phyloP scores from a whole-genome alignment of 352 stramenopile genomes.

The Blastocystis sp. region DNA sequence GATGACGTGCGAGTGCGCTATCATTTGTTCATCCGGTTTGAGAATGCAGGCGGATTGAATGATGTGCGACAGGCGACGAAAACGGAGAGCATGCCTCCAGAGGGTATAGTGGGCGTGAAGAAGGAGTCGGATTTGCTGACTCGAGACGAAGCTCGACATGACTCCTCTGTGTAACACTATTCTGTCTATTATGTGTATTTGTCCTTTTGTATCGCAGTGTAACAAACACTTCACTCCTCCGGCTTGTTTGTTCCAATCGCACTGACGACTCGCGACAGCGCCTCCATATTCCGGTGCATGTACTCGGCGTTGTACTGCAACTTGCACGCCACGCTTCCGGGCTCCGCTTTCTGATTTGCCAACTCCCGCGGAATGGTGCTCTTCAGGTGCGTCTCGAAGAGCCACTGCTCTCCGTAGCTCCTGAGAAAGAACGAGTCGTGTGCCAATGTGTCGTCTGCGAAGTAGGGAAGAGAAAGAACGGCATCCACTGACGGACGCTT shows the following conservation, averaged over 20 bases:
- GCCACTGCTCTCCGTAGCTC: neutral
- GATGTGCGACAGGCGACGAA: neutral
- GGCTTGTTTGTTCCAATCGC: neutral
- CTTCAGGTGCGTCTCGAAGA: neutral
- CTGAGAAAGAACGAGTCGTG: neutral
- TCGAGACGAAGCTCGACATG: neutral
- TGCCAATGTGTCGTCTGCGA: no score
- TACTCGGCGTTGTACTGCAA: conserved; percentile 20
- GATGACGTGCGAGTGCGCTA: conserved; percentile 39
- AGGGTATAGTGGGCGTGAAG: neutral
- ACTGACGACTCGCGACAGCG: neutral
- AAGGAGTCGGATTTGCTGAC: neutral
- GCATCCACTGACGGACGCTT: neutral
- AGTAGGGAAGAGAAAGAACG: neutral
- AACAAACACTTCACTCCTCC: neutral
- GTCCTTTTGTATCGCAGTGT: neutral
- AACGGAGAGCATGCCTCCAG: conserved; percentile 9
- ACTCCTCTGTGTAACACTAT: no score
- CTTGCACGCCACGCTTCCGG: neutral
- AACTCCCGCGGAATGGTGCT: neutral
- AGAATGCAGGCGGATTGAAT: neutral
- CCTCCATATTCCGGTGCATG: conserved; percentile 13
- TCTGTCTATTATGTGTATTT: no score
- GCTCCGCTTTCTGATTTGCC: neutral
- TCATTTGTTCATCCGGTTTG: conserved; percentile 68